phyloP scores from a whole-genome alignment of 2,329 filamentous ascomycete species.

The Penicillium olsonii region DNA sequence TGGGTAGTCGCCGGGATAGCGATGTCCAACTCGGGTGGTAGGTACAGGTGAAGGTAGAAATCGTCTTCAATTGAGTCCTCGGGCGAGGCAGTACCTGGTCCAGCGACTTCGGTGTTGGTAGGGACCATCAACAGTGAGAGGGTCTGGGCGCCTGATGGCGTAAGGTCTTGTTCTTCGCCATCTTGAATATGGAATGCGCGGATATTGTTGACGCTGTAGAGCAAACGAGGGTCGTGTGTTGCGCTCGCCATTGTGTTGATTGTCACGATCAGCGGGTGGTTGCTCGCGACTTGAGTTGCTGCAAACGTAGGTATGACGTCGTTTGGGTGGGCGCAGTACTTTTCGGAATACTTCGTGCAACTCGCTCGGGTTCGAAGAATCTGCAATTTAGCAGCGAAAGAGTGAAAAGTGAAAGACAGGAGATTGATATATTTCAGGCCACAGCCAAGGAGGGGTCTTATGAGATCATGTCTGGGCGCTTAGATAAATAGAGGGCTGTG shows the following conservation, averaged over 20 bases:
- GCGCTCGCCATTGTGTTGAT: constrained; percentile 27
- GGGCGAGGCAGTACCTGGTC: constrained; percentile 56
- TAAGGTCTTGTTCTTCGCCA: constrained; percentile 81
- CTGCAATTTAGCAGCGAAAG: background rate
- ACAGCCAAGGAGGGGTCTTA: constrained; percentile 18
- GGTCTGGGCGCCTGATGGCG: constrained; percentile 82
- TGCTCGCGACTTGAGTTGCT: constrained; percentile 7
- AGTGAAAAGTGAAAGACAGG: background rate
- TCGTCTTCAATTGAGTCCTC: constrained; percentile 79
- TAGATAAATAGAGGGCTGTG: constrained; percentile 21
- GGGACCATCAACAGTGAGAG: constrained; percentile 95
- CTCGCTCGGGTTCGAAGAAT: background rate
- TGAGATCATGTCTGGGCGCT: constrained; percentile 22
- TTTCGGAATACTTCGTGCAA: background rate
- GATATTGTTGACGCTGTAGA: constrained; percentile 70
- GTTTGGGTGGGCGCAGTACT: background rate
- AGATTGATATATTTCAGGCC: constrained; percentile 2
- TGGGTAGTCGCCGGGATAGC: constrained; percentile 93
- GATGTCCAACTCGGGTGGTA: constrained; percentile 91
- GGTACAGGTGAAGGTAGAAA: constrained; percentile 94
- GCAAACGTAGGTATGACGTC: constrained; percentile 26
- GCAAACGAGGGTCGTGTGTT: constrained; percentile 39
- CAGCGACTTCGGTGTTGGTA: constrained; percentile 67
- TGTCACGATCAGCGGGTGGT: background rate
- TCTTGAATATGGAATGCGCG: constrained; percentile 87